A percentile compares a stretch with the other conserved stretches of the same genome.
These are phyloP conservation scores for Rosellinia necatrix DNA, from an alignment of 2,329 filamentous ascomycete species.

Conservation along the genomic window DNA sequence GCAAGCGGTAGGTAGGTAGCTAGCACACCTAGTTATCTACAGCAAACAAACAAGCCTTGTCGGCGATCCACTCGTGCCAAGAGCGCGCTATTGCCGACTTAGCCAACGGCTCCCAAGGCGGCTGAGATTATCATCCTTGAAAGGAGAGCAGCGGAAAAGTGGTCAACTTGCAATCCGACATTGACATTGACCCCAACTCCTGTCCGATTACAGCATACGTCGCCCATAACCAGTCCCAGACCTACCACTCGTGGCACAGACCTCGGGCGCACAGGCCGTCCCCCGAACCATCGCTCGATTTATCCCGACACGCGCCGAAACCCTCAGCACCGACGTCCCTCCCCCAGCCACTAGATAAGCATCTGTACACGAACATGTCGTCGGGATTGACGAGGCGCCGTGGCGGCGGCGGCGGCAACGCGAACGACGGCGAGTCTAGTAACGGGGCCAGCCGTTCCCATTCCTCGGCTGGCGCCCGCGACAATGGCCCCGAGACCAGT, in stretches of 20 bases:
- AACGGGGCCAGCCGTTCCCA: constrained; percentile 62
- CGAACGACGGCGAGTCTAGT: constrained; percentile 62
- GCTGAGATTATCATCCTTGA: constrained; percentile 23
- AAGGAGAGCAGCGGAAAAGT: constrained; percentile 28
- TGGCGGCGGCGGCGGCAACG: constrained; percentile 57
- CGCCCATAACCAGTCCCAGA: neutral
- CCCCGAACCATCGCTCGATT: constrained; percentile 5
- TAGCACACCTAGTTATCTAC: too few species aligned
- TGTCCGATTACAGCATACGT: neutral
- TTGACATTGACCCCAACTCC: constrained; percentile 9
- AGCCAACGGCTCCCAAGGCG: constrained; percentile 15
- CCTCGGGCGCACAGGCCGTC: constrained; percentile 11
- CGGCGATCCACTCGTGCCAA: constrained; percentile 25
- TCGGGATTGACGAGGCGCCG: constrained; percentile 50
- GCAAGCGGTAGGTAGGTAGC: neutral
- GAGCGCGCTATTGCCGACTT: constrained; percentile 23
- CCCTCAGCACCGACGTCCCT: constrained; percentile 6
- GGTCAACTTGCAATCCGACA: constrained; percentile 21
- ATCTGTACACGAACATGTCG: constrained; percentile 41
- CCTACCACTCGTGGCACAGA: constrained; percentile 1
- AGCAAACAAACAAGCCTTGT: constrained; percentile 4
- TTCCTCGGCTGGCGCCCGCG: constrained; percentile 57
- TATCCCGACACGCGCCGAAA: constrained; percentile 14
- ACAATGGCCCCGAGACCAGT: constrained; percentile 72
- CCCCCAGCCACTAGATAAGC: neutral